Evolutionary conservation across 75 land plant genomes (phyloP), one percentile per base, ranked within the genome.

Genomic region (Sequoia sempervirens): DNA sequence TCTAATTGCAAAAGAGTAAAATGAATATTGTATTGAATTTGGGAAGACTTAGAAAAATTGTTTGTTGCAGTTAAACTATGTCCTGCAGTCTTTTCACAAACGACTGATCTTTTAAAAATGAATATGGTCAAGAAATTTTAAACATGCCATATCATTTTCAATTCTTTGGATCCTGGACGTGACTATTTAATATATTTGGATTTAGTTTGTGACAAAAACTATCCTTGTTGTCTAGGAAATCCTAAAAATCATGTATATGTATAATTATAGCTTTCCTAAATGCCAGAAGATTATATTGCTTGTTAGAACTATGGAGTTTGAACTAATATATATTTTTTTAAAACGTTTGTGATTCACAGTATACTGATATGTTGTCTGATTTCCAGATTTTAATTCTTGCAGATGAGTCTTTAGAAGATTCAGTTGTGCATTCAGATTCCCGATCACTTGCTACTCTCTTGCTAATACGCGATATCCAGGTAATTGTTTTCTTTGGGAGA

Each of bases 391-490:
- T 95, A 83, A 92, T 95, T 80, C 91, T 93, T 84, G 91, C 95
- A 75, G 97, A 95, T 78, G 97, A 90, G 84, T 92, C 94, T 40
- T 46, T 93, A 61, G 96, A 95, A 85, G 94, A 88, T 37, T 89
- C 92, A 20, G 78, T 91, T 46, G 89, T 95, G 56, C 90, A 92
- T 80, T 92, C 96, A 41, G 96, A 95, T 83, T 95, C 96, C 36
- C 81, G 92, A 69, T 89, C 95, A 52, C 89, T 95, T 53, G 92
- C 97, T 52, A 93, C 97, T 0, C 87, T 95, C 47, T 91, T 95
- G 17, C 88, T 93, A 41, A 95, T 95, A 70, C 90, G 95, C 34
- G 92, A 94, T 85, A 95, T 93, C 80, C 97, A 95, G 96, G 96
- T 94, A 85, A 32, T 28, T 79, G 30, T 80, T 50, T 47, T 79